These are phyloP conservation scores for Cyclospora cayetanensis DNA, from an alignment of 169 alveolate species.

Conservation along the genomic window DNA sequence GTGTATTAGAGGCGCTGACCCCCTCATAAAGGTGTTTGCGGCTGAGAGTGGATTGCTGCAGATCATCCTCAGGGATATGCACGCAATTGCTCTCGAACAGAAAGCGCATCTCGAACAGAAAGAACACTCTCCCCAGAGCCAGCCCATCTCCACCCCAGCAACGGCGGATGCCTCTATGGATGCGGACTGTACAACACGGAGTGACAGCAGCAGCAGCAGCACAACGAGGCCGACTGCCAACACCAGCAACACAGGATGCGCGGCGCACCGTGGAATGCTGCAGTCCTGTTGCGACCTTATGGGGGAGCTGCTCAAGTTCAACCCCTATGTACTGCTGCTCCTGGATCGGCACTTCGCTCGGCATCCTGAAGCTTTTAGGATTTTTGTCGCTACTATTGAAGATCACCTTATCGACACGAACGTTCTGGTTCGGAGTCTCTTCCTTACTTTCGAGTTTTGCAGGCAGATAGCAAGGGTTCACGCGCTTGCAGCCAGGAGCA, in stretches of 20 bases:
- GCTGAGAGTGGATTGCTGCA: conserved; percentile 49
- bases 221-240: background rate
- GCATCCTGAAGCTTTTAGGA: background rate
- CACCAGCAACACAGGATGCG: background rate
- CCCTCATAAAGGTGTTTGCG: conserved; percentile 30
- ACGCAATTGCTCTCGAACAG: background rate
- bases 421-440: conserved; percentile 33
- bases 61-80: conserved; percentile 10
- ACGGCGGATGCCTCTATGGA: background rate
- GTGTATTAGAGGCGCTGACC: conserved; percentile 45
- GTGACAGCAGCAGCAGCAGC: conserved; percentile 25
- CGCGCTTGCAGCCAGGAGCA: background rate
- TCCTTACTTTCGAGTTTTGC: conserved; percentile 22
- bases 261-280: conserved; percentile 53
- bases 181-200: background rate
- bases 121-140: background rate
- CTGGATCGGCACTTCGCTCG: conserved; percentile 4
- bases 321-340: conserved; percentile 18
- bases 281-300: conserved; percentile 55
- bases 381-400: background rate
- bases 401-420: conserved; percentile 29
- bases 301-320: conserved; percentile 45
- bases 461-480: background rate
- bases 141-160: background rate
- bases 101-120: background rate